phyloP scores from a whole-genome alignment of 2,329 filamentous ascomycete species.

The Aspergillus brunneoviolaceus region DNA sequence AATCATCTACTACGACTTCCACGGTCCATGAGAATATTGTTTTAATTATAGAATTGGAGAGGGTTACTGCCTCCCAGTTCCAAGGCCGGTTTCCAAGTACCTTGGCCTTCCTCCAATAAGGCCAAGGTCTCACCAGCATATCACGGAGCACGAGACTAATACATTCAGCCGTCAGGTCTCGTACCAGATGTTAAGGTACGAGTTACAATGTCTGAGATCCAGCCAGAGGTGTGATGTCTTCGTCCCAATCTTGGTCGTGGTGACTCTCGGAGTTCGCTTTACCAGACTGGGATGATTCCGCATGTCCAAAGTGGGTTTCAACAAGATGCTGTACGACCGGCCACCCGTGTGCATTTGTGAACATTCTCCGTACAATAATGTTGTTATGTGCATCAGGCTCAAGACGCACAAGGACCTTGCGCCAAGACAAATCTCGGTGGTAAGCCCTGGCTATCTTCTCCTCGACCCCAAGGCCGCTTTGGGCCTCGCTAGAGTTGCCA shows the following conservation, averaged over 20 bases:
- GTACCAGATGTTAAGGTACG: not conserved
- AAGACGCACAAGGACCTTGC: slow-evolving; percentile 91
- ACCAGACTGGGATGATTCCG: slow-evolving; percentile 61
- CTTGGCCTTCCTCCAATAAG: too few relatives aligned
- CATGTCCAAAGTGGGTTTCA: slow-evolving; percentile 88
- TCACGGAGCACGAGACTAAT: too few relatives aligned
- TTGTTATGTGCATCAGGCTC: slow-evolving; percentile 99
- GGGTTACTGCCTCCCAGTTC: too few relatives aligned
- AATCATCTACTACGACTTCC: too few relatives aligned
- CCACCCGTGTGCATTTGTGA: slow-evolving; percentile 97
- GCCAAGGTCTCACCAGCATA: too few relatives aligned
- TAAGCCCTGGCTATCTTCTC: slow-evolving; percentile 98
- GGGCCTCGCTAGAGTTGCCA: slow-evolving; percentile 17
- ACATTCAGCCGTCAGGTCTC: too few relatives aligned
- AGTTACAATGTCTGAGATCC: not conserved
- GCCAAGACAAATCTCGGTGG: slow-evolving; percentile 87
- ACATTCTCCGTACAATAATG: slow-evolving; percentile 93
- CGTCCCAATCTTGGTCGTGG: not conserved
- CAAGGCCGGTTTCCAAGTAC: too few relatives aligned
- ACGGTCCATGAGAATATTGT: too few relatives aligned
- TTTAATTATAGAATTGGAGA: too few relatives aligned
- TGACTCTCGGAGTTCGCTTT: slow-evolving; percentile 48
- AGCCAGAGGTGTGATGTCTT: not conserved
- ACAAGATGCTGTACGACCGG: slow-evolving; percentile 93
- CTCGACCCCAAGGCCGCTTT: slow-evolving; percentile 75